Percentiles rank a stretch among this genome's conserved stretches.
These are phyloP conservation scores for Xylariaceae sp. DNA, from an alignment of 2,329 filamentous ascomycete genomes.

Conservation along the genomic window DNA sequence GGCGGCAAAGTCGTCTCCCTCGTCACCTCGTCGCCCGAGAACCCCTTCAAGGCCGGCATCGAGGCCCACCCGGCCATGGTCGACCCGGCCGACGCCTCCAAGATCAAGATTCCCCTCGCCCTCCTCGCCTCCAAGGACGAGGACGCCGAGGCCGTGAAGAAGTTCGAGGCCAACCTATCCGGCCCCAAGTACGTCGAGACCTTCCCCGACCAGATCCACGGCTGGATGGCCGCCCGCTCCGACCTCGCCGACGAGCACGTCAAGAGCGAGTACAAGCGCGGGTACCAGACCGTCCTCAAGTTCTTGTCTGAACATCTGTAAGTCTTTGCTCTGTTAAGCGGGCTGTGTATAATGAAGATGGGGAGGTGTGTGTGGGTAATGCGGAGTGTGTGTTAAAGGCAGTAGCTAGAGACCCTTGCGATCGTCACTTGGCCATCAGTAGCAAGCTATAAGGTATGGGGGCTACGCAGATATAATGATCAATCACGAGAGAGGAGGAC, in stretches of 20 bases:
- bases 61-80: conserved; percentile 58
- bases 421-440: background rate
- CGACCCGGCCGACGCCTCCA: conserved; percentile 54
- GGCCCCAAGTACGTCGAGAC: conserved; percentile 57
- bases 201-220: conserved; percentile 64
- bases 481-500: too few relatives aligned
- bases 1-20: conserved; percentile 62
- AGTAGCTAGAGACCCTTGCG: background rate
- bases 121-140: conserved; percentile 64
- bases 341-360: background rate
- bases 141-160: conserved; percentile 46
- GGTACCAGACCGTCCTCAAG: conserved; percentile 52
- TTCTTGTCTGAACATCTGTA: conserved; percentile 50
- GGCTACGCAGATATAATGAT: too few relatives aligned
- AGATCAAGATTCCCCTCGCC: conserved; percentile 55
- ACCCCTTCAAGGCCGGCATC: conserved; percentile 51
- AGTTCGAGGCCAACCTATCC: conserved; percentile 49
- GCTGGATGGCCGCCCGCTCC: conserved; percentile 66
- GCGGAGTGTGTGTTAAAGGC: background rate
- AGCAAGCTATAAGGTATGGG: too few relatives aligned
- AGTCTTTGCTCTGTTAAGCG: background rate
- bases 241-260: conserved; percentile 52
- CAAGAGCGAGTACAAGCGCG: conserved; percentile 57
- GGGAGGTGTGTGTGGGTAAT: background rate
- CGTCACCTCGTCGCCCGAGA: conserved; percentile 42